phyloP scores from a whole-genome alignment of 2,329 filamentous ascomycete species.

The Phaeophleospora eucalypticola region DNA sequence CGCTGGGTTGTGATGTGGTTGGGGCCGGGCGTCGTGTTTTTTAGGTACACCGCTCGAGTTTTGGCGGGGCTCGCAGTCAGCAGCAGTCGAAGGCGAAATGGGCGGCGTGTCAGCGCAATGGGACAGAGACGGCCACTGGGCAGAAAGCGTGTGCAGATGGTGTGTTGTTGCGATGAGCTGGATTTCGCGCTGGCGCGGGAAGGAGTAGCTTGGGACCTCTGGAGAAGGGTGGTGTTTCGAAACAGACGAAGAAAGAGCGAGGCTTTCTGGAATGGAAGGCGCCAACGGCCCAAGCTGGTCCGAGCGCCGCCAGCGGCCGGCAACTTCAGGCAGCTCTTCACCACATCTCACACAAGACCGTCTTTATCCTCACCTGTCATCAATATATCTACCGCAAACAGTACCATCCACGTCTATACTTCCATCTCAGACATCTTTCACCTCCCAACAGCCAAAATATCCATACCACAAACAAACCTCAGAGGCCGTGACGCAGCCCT shows the following conservation, averaged over 20 bases:
- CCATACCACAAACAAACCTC: no score
- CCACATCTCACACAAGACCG: no score
- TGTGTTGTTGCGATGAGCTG: conserved; percentile 2
- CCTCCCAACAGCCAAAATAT: no score
- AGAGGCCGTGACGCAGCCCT: no score
- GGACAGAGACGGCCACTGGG: background rate
- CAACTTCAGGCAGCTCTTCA: background rate
- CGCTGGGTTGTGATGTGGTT: background rate
- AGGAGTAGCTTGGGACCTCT: no score
- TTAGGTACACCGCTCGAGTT: conserved; percentile 7
- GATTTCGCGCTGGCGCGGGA: background rate
- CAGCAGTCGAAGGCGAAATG: conserved; percentile 1
- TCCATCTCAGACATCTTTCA: no score
- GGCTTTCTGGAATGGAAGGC: background rate
- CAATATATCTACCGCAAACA: no score
- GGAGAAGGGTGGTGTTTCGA: no score
- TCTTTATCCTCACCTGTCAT: no score
- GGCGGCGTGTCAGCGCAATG: background rate
- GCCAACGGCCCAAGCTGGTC: background rate
- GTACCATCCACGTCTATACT: no score
- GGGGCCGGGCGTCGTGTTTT: background rate
- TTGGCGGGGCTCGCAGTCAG: conserved; percentile 12
- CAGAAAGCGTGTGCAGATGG: background rate
- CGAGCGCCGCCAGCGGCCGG: no score
- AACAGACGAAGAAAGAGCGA: no score